phyloP scores from a whole-genome alignment of 208 protist genomes.

The Trypanosoma conorhini region DNA sequence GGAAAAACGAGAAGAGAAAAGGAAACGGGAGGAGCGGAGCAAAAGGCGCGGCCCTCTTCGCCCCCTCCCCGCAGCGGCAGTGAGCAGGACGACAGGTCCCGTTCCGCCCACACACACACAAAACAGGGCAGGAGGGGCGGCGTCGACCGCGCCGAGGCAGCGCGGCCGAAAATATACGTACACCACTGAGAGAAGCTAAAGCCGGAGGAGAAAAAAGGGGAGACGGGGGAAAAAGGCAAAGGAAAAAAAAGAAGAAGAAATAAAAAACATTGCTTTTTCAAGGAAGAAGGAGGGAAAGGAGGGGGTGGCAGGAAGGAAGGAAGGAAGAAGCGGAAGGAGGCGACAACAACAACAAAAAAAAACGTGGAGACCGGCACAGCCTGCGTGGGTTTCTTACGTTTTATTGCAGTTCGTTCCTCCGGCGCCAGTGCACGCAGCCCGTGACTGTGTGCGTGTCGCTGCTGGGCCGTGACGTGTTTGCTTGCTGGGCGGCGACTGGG shows the following conservation, averaged over 20 bases:
- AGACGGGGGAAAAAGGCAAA: not conserved
- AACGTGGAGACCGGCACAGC: not conserved
- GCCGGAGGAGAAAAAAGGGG: not conserved
- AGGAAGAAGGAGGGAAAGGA: not conserved
- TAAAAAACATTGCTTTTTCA: not conserved
- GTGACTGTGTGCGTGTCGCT: no score
- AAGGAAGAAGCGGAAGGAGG: constrained; percentile 6
- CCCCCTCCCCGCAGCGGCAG: no score
- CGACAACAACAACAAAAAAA: constrained; percentile 4
- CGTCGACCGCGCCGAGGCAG: not conserved
- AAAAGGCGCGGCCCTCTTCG: not conserved
- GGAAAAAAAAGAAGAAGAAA: no score
- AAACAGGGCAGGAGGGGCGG: not conserved
- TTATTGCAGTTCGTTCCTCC: no score
- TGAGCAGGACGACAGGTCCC: not conserved
- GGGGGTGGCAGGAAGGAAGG: not conserved
- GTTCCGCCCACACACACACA: not conserved
- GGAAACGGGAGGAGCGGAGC: not conserved
- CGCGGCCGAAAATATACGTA: not conserved
- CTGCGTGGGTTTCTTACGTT: no score
- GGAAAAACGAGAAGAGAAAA: not conserved
- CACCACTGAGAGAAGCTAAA: not conserved
- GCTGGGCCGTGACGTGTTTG: no score
- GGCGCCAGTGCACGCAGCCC: no score
- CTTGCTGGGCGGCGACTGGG: no score